Conservation (phyloP, 345 rosid species). For the Aquilaria sinensis region DNA sequence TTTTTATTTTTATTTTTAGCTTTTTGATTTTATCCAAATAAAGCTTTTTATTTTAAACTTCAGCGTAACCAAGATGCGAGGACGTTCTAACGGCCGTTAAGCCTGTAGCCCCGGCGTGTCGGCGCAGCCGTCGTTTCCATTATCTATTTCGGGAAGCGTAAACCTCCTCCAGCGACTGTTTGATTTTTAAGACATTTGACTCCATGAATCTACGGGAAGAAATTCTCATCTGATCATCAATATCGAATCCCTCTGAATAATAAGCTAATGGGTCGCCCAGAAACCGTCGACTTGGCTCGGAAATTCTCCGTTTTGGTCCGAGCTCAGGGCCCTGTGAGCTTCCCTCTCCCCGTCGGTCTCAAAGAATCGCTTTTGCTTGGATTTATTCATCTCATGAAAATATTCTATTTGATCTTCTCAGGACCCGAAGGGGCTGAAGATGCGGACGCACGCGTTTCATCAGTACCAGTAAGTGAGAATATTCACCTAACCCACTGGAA, state of each 20-base stretch:
- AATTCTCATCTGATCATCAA: neutral
- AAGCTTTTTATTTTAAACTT: no score
- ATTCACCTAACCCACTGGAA: neutral
- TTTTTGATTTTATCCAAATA: no score
- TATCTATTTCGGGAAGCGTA: neutral
- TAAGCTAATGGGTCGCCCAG: constrained; percentile 47
- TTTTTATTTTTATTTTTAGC: no score
- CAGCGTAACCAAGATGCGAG: no score
- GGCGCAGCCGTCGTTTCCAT: no score
- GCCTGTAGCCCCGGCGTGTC: no score
- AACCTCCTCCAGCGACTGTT: no score
- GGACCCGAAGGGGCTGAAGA: constrained; percentile 94
- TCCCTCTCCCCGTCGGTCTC: neutral
- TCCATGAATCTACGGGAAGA: neutral
- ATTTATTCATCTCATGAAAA: neutral
- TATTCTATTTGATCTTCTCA: constrained; percentile 9
- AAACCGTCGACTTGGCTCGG: constrained; percentile 42
- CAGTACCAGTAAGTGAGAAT: constrained; percentile 54
- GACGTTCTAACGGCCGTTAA: no score
- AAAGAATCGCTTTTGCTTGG: neutral
- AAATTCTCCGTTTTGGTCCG: constrained; percentile 75
- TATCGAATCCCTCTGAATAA: neutral
- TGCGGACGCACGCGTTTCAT: constrained; percentile 91
- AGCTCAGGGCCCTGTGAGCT: constrained; percentile 75
- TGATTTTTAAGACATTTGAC: neutral